Evolutionary conservation across 2,329 filamentous ascomycete species (phyloP), one percentile per base, ranked within the genome.

Genomic region (Fusarium proliferatum): DNA sequence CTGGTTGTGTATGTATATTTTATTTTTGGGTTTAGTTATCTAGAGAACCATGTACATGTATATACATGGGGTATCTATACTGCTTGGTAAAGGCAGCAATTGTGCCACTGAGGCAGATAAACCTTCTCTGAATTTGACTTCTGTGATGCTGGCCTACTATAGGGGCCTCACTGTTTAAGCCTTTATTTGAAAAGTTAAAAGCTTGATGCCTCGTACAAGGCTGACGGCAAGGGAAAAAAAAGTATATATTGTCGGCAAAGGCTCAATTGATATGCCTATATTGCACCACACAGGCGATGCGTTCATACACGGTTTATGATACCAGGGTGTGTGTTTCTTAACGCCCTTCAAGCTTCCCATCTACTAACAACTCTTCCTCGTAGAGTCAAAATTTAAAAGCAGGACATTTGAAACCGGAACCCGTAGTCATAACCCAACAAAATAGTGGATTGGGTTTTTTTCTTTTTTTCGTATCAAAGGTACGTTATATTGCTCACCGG

Each of bases 401-500:
- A 53, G 23, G 19, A 17, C 19, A n/a, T 19, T 49, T 10, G 13
- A 58, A 38, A 2, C 9, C 11, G 8, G 10, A 36, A 30, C 36
- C 11, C 8, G 13, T 4, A 23, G 42, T 23, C 45, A 67, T 55
- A 36, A 60, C 23, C 30, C 59, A 73, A 64, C 59, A 61, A 61
- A 72, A 59, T n/a, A 61, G 68, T 60, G 61, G 13, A 58, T 72
- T 55, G 28, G 26, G 5, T 26, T 26, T 26, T 26, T 26, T 26
- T 26, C 26, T 26, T 26, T 26, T 26, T 26, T 26, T 26, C 38
- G 42, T 66, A 41, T 68, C 64, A 57, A 57, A 73, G 59, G 58
- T 64, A 64, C 64, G 48, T 69, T 51, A 52, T 59, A 64, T 58
- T 74, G 55, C 42, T 68, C 62, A 72, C 67, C 61, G 41, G 49